Conservation (phyloP, 768 basidiomycete species). For the Lactarius deliciosus region DNA sequence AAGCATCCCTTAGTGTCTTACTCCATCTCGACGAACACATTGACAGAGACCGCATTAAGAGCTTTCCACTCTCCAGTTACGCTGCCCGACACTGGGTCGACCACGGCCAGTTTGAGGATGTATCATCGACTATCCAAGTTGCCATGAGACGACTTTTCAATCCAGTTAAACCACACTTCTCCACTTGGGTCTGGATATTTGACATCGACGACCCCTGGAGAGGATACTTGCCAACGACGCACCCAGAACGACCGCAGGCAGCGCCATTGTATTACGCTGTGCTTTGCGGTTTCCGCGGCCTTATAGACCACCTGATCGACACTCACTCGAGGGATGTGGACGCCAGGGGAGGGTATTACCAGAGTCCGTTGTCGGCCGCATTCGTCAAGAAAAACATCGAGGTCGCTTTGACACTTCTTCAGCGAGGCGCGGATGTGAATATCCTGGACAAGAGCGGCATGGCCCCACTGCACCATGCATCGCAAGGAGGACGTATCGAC, state of each 20-base stretch:
- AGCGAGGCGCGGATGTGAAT: slow-evolving; percentile 7
- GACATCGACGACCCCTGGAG: neutral
- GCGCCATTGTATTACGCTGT: slow-evolving; percentile 8
- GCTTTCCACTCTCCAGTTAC: slow-evolving; percentile 4
- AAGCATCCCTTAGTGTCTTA: neutral
- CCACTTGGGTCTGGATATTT: slow-evolving; percentile 7
- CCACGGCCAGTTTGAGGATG: slow-evolving; percentile 2
- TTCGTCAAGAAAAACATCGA: neutral
- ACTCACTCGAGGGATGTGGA: neutral
- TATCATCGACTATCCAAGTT: neutral
- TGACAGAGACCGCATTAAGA: neutral
- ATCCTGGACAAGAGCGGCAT: neutral
- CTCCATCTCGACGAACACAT: neutral
- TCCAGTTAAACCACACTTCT: neutral
- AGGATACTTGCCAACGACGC: neutral
- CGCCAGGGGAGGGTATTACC: neutral
- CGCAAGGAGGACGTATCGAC: neutral
- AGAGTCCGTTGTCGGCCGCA: neutral
- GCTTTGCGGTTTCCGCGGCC: neutral
- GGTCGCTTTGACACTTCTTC: neutral
- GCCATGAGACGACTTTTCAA: slow-evolving; percentile 9
- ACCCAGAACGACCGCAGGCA: neutral
- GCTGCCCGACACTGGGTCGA: slow-evolving; percentile 9
- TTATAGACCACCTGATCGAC: neutral
- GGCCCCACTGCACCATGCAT: neutral